A percentile compares a stretch with the other conserved stretches of the same genome.
phyloP scores from a whole-genome alignment of 352 stramenopile species.

The Globisporangium heterothallicum region DNA sequence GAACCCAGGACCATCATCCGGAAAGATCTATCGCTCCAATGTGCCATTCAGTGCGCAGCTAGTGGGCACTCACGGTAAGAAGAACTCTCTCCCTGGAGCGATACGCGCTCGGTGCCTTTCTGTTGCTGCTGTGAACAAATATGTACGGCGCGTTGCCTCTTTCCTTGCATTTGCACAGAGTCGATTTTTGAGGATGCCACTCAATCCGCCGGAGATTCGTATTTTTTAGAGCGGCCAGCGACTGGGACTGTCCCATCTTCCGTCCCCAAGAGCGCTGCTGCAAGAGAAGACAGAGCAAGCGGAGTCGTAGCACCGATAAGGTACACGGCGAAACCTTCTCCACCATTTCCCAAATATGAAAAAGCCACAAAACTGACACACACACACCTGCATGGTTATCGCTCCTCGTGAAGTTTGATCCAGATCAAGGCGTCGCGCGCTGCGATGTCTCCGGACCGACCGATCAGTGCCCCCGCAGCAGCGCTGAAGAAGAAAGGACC shows the following conservation, averaged over 20 bases:
- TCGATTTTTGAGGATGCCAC: constrained; percentile 11
- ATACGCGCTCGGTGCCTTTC: background rate
- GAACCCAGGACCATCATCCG: constrained; percentile 42
- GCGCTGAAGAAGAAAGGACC: constrained; percentile 39
- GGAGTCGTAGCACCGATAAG: constrained; percentile 9
- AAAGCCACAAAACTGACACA: background rate
- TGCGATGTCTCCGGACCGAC: constrained; percentile 27
- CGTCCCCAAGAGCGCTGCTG: background rate
- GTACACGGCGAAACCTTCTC: too few relatives aligned
- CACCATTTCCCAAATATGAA: too few relatives aligned
- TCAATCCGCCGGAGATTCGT: background rate
- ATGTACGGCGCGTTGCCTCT: too few relatives aligned
- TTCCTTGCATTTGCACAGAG: too few relatives aligned
- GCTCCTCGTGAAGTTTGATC: constrained; percentile 18
- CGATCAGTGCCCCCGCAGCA: constrained; percentile 51
- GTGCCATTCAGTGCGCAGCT: constrained; percentile 48
- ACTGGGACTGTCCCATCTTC: background rate
- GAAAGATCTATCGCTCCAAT: constrained; percentile 57
- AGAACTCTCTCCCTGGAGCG: background rate
- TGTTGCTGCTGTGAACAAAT: too few relatives aligned
- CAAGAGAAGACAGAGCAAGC: constrained; percentile 2
- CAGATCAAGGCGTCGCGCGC: constrained; percentile 35
- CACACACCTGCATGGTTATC: background rate
- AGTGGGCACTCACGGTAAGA: constrained; percentile 10
- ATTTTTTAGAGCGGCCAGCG: constrained; percentile 3